Evolutionary conservation across 768 basidiomycete genomes (phyloP).

Genomic region (Mycena rosella): DNA sequence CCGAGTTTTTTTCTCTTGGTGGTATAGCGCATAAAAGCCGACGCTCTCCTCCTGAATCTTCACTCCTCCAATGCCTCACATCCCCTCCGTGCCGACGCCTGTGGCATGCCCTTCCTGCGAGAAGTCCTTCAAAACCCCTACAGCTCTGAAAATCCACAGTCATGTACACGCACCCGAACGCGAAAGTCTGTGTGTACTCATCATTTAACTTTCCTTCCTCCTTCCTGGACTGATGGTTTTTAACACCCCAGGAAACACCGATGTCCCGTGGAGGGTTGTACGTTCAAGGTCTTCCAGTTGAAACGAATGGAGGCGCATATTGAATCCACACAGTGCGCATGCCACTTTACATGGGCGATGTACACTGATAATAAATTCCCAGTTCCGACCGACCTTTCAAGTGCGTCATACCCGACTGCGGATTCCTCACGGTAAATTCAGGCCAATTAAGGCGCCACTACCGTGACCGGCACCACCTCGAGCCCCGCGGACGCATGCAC

Average conservation of each 20-base stretch:
- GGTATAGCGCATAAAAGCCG: not conserved
- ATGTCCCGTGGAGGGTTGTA: conserved; percentile 9
- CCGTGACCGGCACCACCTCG: not conserved
- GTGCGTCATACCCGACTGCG: not conserved
- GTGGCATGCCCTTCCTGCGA: not conserved
- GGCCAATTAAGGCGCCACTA: not conserved
- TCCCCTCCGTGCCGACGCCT: not conserved
- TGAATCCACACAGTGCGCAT: conserved; percentile 1
- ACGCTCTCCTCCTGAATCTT: not conserved
- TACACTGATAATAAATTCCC: not conserved
- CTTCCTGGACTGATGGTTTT: not conserved
- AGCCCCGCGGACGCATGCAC: not conserved
- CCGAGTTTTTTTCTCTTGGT: not conserved
- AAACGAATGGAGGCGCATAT: conserved; percentile 13
- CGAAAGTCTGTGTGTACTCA: not conserved
- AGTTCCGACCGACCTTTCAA: not conserved
- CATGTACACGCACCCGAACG: not conserved
- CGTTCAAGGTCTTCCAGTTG: conserved; percentile 4
- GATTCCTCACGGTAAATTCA: not conserved
- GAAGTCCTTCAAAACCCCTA: not conserved
- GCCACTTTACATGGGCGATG: not conserved
- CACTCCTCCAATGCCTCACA: not conserved
- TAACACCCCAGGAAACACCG: not conserved
- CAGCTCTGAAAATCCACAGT: not conserved
- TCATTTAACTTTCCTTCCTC: not conserved